phyloP scores from a whole-genome alignment of 192 early-diverging fungal genomes.

The Helicostylum pulchrum region DNA sequence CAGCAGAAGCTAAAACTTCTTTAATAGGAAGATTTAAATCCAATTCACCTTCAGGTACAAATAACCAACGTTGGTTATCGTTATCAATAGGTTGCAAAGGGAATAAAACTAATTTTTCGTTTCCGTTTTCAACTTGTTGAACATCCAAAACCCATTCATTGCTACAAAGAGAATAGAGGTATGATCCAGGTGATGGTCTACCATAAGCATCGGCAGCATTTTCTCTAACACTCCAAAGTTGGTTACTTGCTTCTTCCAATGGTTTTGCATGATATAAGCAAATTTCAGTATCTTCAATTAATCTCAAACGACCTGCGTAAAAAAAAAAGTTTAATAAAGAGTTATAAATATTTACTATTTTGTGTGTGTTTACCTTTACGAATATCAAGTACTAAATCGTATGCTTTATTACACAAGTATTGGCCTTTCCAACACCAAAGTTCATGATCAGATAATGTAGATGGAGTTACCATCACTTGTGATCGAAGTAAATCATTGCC shows the following conservation, averaged over 20 bases:
- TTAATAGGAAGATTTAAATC: slow-evolving; percentile 6
- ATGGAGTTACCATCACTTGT: slow-evolving; percentile 21
- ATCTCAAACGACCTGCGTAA: slow-evolving; percentile 32
- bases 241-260: slow-evolving; percentile 27
- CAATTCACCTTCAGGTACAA: slow-evolving; percentile 21
- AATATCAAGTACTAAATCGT: slow-evolving; percentile 30
- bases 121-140: slow-evolving; percentile 4
- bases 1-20: not conserved
- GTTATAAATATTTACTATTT: not conserved
- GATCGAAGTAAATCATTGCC: slow-evolving; percentile 8
- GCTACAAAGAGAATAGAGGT: slow-evolving; percentile 25
- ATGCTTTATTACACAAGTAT: slow-evolving; percentile 31
- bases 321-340: slow-evolving; percentile 6
- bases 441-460: slow-evolving; percentile 17
- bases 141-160: slow-evolving; percentile 36
- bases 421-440: slow-evolving; percentile 34
- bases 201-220: slow-evolving; percentile 17
- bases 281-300: slow-evolving; percentile 43
- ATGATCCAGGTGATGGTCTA: slow-evolving; percentile 19
- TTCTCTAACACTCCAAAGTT: slow-evolving; percentile 27
- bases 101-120: slow-evolving; percentile 27
- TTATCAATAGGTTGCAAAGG: slow-evolving; percentile 31
- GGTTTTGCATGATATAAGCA: slow-evolving; percentile 29
- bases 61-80: slow-evolving; percentile 29
- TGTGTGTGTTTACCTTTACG: slow-evolving; percentile 31